These are phyloP conservation scores for Mortierella sp. DNA, from an alignment of 371 early-diverging fungal species.

Conservation along the genomic window DNA sequence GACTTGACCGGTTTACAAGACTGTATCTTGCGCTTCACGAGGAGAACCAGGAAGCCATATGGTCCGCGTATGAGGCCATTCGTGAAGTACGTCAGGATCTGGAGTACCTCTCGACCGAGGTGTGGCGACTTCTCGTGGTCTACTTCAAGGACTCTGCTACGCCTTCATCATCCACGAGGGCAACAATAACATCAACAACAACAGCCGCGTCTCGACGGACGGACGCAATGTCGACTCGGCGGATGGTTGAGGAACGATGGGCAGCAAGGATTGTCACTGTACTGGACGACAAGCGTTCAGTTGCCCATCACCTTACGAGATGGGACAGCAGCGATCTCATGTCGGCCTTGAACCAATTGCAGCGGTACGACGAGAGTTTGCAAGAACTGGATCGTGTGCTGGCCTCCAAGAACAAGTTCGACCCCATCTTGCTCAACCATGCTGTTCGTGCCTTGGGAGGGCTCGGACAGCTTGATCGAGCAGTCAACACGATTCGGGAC, in stretches of 20 bases:
- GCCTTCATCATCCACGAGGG: neutral
- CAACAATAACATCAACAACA: neutral
- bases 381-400: constrained; percentile 26
- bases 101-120: constrained; percentile 21
- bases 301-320: neutral
- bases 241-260: constrained; percentile 16
- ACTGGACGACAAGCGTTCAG: constrained; percentile 35
- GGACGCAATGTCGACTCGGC: neutral
- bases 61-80: constrained; percentile 37
- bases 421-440: constrained; percentile 51
- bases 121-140: constrained; percentile 17
- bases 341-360: constrained; percentile 38
- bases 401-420: neutral
- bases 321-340: constrained; percentile 53
- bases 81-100: constrained; percentile 17
- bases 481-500: constrained; percentile 23
- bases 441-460: constrained; percentile 54
- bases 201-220: neutral
- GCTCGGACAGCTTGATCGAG: constrained; percentile 33
- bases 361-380: constrained; percentile 38
- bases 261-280: constrained; percentile 41
- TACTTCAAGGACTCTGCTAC: neutral
- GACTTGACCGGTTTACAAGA: constrained; percentile 13
- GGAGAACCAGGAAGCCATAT: constrained; percentile 27
- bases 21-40: constrained; percentile 34